Base-by-base conservation (phyloP, 805 yeast species). In the Saccharomycopsis fibuligera region DNA sequence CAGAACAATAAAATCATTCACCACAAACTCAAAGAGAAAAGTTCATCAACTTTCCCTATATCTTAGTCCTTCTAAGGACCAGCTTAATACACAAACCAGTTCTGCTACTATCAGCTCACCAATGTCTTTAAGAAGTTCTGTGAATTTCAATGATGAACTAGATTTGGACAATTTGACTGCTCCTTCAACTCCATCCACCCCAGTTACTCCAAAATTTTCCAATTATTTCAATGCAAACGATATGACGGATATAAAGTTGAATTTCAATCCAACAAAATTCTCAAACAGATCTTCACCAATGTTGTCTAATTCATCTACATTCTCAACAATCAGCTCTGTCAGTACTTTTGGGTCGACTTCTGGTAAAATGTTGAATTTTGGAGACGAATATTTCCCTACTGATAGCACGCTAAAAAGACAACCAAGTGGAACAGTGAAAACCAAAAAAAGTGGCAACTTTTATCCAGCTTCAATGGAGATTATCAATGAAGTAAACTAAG, bases 11-110 rank as follows among this genome's bases (percentile, higher is more conserved):
- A 30, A 37, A 17, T 47, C 50, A 9, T 43, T 50, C 6, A 41
- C 45, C n/a, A 29, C 19, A 4, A 17, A 16, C 25, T 42, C 51
- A 8, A 50, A 43, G 37, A 24, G 47, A 14, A 42, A 44, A 35
- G 54, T 50, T 4, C 54, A 47, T 3, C 48, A 50, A 41, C 25
- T 50, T 16, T 47, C 51, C 12, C 30, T 39, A 4, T 47, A 47
- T 24, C 38, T 50, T 17, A 41, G 39, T 9, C 48, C 54, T 2
- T 44, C 45, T 5, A 46, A 35, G 24, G 54, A 47, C 5, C 27
- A 37, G 9, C 9, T 6, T 5, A 27, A 35, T 17, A 17, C 35
- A n/a, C 19, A 22, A 39, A 5, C 5, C 12, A 6, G 41, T 19
- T 21, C 46, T n/a, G n/a, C 41, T 12, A 19, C 41, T 24, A 46